These are phyloP conservation scores for Mycothermus thermophilus DNA, from an alignment of 495 filamentous ascomycete genomes.

Conservation along the genomic window DNA sequence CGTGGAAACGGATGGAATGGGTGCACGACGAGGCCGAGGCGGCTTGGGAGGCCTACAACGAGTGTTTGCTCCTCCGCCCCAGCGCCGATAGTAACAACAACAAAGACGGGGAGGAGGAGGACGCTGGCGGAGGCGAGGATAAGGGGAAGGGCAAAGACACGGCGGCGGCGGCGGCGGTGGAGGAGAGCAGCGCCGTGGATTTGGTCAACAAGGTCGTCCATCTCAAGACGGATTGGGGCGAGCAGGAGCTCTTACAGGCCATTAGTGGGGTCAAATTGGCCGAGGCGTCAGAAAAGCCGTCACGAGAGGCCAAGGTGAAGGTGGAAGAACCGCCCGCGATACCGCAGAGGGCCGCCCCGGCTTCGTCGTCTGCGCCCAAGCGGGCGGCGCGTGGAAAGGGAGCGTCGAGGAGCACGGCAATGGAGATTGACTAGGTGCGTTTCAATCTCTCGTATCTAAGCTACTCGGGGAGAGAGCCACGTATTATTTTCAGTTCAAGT, in stretches of 20 bases:
- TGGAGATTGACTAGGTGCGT: slow-evolving; percentile 6
- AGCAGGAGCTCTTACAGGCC: slow-evolving; percentile 25
- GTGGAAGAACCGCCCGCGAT: too few relatives aligned
- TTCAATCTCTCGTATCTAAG: too few relatives aligned
- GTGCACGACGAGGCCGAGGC: slow-evolving; percentile 29
- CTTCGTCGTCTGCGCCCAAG: too few relatives aligned
- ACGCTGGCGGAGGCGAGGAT: slow-evolving; percentile 1
- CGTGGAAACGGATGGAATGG: slow-evolving; percentile 30
- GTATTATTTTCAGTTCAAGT: too few relatives aligned
- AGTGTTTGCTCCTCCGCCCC: slow-evolving; percentile 22
- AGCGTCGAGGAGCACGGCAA: neutral
- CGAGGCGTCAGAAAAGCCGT: neutral
- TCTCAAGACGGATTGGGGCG: slow-evolving; percentile 25
- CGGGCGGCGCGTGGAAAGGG: too few relatives aligned
- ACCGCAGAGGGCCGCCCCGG: too few relatives aligned
- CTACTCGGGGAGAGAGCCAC: too few relatives aligned
- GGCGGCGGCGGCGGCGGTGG: slow-evolving; percentile 1
- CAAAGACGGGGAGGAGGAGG: neutral
- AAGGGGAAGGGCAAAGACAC: slow-evolving; percentile 22
- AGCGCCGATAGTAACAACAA: neutral
- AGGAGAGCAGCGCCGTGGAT: slow-evolving; percentile 11
- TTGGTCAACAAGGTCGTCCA: slow-evolving; percentile 17
- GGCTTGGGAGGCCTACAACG: slow-evolving; percentile 30
- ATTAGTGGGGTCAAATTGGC: slow-evolving; percentile 19
- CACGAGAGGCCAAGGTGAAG: slow-evolving; percentile 4